Base-by-base conservation (phyloP, 2,329 filamentous ascomycete species). In the Alternaria sp. region DNA sequence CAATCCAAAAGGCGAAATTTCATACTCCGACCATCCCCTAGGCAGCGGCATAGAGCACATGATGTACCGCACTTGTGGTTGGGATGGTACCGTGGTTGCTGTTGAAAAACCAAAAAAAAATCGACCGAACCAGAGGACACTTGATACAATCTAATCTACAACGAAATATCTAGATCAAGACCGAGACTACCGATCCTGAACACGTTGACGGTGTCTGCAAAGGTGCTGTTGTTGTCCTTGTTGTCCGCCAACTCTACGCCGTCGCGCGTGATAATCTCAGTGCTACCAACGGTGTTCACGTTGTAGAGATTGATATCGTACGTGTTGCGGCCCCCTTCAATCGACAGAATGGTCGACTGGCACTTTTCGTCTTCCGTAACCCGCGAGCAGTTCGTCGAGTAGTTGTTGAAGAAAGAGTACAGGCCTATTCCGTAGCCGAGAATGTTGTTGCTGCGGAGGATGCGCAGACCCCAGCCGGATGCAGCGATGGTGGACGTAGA, bases 401-500 rank as follows among this genome's bases (percentile, higher is more conserved):
- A 90, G 77, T 90, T 87, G 74, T 86, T 83, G 75, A 90, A 91
- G 82, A 91, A 91, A 3, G 85, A 87, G 79, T 92, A 93, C 13
- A 91, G 71, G 0, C 90, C 90, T 0, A 86, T 86, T 8, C 89
- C 89, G 69, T 91, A 90, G 23, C 88, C 79, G 17, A 86, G 79
- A 12, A 92, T 78, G 72, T 86, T 83, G 49, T 80, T 81, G 36
- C 85, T 87, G 66, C 85, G 81, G 45, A 90, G 70, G 40, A 92
- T 83, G 8, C 90, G 84, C 28, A 92, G 80, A 1, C 87, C 90
- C 89, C 89, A 92, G 0, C 89, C 88, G 2, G 64, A 62, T 12
- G 83, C 82, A 3, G 81, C 81, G 54, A 72, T 75, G 23, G 64
- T 50, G 6, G 69, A 69, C 15, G 64, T 56, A 44, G 66, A 65